A percentile compares a stretch with the other conserved stretches of the same genome.
phyloP scores from a whole-genome alignment of 2,329 filamentous ascomycete genomes.

The Furcasterigmium furcatum region DNA sequence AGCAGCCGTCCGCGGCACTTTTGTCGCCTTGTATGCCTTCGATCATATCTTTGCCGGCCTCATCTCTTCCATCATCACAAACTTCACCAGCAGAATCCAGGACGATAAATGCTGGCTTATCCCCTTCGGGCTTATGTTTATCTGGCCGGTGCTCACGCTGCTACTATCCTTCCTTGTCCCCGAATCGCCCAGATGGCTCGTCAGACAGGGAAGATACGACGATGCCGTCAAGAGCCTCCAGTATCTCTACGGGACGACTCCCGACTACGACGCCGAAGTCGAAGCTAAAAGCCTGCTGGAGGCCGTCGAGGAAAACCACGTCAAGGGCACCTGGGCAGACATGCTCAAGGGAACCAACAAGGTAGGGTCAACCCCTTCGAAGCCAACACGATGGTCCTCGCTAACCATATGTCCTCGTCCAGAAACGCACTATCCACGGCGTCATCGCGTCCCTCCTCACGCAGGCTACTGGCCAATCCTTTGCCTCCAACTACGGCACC shows the following conservation, averaged over 20 bases:
- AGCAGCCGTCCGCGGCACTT: conserved; percentile 11
- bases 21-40: conserved; percentile 14
- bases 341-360: conserved; percentile 8
- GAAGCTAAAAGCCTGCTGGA: conserved; percentile 10
- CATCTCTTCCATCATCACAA: conserved; percentile 14
- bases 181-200: conserved; percentile 23
- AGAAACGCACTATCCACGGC: conserved; percentile 10
- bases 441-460: conserved; percentile 6
- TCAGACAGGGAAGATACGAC: conserved; percentile 13
- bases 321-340: conserved; percentile 6
- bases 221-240: conserved; percentile 10
- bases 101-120: conserved; percentile 15
- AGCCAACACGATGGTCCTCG: too few relatives aligned
- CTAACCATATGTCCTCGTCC: not conserved
- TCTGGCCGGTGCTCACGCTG: conserved; percentile 11
- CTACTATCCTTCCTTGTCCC: conserved; percentile 14
- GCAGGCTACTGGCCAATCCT: conserved; percentile 15
- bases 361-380: not conserved
- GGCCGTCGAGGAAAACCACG: conserved; percentile 7
- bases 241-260: conserved; percentile 11
- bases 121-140: conserved; percentile 12
- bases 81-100: conserved; percentile 13
- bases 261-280: conserved; percentile 12
- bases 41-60: conserved; percentile 15
- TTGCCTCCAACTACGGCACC: conserved; percentile 16